These are phyloP conservation scores for Penicillium subrubescens DNA, from an alignment of 495 filamentous ascomycete genomes.

Conservation along the genomic window DNA sequence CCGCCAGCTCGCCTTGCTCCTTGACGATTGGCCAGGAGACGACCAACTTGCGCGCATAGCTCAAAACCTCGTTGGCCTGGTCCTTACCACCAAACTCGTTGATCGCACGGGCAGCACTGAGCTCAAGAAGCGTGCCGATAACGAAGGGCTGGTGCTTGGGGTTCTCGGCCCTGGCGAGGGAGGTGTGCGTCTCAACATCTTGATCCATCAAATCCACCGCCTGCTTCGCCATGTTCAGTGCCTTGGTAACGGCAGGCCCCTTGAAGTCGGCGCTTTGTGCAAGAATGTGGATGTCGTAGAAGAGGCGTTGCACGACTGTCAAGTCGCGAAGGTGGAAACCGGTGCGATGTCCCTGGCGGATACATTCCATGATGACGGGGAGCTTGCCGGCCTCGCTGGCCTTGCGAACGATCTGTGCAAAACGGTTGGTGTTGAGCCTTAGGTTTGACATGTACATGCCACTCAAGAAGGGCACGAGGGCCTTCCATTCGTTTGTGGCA, in stretches of 20 bases:
- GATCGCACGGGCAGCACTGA: constrained; percentile 43
- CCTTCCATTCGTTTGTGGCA: constrained; percentile 58
- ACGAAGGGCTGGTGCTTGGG: constrained; percentile 43
- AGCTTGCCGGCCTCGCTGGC: constrained; percentile 42
- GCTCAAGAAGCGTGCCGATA: constrained; percentile 47
- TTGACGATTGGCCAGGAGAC: constrained; percentile 23
- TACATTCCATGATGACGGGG: constrained; percentile 55
- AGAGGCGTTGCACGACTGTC: constrained; percentile 46
- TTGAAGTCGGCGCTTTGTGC: constrained; percentile 49
- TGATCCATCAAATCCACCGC: constrained; percentile 55
- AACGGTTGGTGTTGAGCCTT: constrained; percentile 27
- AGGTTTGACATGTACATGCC: constrained; percentile 54
- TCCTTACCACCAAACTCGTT: constrained; percentile 34
- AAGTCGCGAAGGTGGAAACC: constrained; percentile 49
- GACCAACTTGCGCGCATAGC: constrained; percentile 42
- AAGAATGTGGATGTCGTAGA: constrained; percentile 51
- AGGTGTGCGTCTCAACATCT: constrained; percentile 34
- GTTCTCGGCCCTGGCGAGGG: constrained; percentile 20
- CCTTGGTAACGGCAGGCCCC: constrained; percentile 32
- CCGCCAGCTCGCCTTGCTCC: constrained; percentile 22
- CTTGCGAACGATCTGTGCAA: constrained; percentile 44
- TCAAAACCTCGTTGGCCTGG: constrained; percentile 32
- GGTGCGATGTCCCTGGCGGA: constrained; percentile 48
- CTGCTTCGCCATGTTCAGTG: constrained; percentile 49
- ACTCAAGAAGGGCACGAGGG: constrained; percentile 58